Percentiles rank a stretch among this genome's conserved stretches.
These are phyloP conservation scores for Magnaporthiopsis poae DNA, from an alignment of 2,329 filamentous ascomycete species.

Conservation along the genomic window DNA sequence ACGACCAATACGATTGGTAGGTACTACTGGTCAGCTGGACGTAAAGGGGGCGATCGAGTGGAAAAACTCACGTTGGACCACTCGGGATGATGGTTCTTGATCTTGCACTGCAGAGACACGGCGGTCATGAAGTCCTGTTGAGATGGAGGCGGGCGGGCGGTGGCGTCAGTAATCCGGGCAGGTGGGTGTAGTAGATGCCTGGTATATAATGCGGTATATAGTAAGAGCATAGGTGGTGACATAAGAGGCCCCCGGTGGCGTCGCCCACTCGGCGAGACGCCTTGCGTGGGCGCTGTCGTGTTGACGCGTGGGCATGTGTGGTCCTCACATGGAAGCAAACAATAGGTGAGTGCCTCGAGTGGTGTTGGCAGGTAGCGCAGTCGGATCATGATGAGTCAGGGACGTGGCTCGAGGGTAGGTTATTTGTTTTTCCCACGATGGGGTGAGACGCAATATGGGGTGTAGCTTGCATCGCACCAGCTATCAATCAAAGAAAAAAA, in stretches of 20 bases:
- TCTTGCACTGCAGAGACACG: slow-evolving; percentile 57
- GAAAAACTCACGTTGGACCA: slow-evolving; percentile 56
- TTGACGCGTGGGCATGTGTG: background rate
- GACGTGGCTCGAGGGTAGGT: background rate
- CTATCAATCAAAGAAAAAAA: background rate
- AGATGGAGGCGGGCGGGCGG: background rate
- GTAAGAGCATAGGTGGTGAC: background rate
- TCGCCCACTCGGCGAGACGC: no score
- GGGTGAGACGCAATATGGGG: background rate
- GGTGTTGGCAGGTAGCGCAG: background rate
- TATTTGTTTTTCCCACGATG: background rate
- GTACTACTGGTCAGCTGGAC: no score
- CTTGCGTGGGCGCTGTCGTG: background rate
- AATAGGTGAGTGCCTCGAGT: background rate
- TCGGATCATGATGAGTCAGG: background rate
- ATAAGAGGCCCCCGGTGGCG: background rate
- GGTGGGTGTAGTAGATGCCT: no score
- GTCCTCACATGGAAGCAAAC: background rate
- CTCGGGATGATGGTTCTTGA: slow-evolving; percentile 63
- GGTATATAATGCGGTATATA: background rate
- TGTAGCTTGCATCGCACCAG: background rate
- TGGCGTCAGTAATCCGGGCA: background rate
- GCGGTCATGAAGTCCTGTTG: slow-evolving; percentile 64
- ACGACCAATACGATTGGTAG: no score
- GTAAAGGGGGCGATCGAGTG: no score